phyloP scores from a whole-genome alignment of 139 green algal species.

The Chloropicon primus region DNA sequence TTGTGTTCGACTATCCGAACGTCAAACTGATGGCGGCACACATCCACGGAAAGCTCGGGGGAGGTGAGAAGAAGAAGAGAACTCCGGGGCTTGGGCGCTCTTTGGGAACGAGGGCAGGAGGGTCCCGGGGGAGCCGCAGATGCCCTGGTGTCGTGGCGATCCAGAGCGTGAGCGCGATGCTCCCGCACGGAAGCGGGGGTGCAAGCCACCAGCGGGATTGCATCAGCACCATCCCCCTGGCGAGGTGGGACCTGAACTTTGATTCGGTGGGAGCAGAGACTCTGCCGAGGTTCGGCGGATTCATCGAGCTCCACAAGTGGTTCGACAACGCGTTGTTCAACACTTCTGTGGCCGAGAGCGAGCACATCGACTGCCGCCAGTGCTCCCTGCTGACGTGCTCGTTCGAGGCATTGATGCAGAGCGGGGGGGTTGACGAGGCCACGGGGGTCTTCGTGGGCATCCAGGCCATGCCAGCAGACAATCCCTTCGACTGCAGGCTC shows the following conservation, averaged over 20 bases:
- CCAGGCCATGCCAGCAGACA: slow-evolving; percentile 10
- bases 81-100: not conserved
- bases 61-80: not conserved
- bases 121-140: too few relatives aligned
- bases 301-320: not conserved
- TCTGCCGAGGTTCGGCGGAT: not conserved
- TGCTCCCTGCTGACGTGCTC: not conserved
- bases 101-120: not conserved
- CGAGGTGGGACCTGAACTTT: not conserved
- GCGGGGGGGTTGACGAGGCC: not conserved
- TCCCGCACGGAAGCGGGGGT: not conserved
- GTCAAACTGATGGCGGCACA: not conserved
- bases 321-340: not conserved
- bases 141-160: slow-evolving; percentile 17
- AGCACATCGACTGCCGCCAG: not conserved
- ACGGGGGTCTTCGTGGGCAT: slow-evolving; percentile 17
- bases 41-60: not conserved
- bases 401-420: not conserved
- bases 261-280: not conserved
- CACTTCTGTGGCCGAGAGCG: not conserved
- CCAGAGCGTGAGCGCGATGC: not conserved
- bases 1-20: slow-evolving; percentile 23
- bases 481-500: slow-evolving; percentile 20
- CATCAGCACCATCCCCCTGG: slow-evolving; percentile 8
- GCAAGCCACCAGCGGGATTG: not conserved